Evolutionary conservation across 768 basidiomycete species (phyloP), one percentile per base, ranked within the genome.

Genomic region (Trametes cinnabarina): DNA sequence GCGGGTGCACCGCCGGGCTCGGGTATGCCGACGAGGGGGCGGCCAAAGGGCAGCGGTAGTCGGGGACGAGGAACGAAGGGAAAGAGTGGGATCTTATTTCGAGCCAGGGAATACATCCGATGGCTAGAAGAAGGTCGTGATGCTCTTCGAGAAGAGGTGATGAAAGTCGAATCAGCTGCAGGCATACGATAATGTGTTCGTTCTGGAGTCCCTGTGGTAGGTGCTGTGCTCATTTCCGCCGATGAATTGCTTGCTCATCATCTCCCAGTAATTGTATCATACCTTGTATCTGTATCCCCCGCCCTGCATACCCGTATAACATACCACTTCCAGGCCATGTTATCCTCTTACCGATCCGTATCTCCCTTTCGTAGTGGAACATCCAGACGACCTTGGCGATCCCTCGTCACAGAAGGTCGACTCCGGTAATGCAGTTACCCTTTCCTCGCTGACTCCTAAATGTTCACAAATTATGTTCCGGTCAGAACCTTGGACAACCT

Each of bases 71-170:
- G 78, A 48, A 87, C 80, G 44, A 93, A 92, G 71, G 91, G 92
- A 34, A 96, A 96, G 77, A 93, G 90, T 61, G 92, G 91, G 0
- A 90, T 94, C 3, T 72, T 96, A 44, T 92, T 92, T 69, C 84
- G 91, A 35, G 91, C 93, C 2, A 90, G 88, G 53, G 89, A 92
- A 66, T 93, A 94, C 64, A 85, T 88, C 66, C 80, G 76, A 34
- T 95, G 88, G 88, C 74, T 94, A n/a, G 92, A 94, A 67, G 85
- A 93, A 66, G 88, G 90, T 8, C 79, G 86, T 47, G 83, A 86
- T 46, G 86, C 87, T 0, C 76, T 96, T 42, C 73, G 74, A 59
- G 77, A 79, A 30, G 92, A 96, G 72, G 85, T 93, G 3, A 57
- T 76, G 35, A 77, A 83, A 60, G 73, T 88, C 4, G 90, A 94